Base-by-base conservation (phyloP, 306 rosid species). In the Begonia fuchsioides region DNA sequence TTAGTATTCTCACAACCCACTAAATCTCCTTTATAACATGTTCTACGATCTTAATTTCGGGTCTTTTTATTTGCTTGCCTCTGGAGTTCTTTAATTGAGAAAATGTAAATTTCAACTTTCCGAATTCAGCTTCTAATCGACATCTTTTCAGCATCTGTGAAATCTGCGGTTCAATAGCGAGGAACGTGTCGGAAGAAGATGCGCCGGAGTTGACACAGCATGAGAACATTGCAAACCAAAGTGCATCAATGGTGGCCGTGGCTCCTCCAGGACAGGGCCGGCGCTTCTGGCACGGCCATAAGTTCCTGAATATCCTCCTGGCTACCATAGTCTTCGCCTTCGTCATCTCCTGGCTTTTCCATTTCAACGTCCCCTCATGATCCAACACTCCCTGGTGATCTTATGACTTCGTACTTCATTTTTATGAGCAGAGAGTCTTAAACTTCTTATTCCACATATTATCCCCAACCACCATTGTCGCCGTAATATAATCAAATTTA, bases 251-350 rank as follows among this genome's bases (percentile, higher is more conserved):
- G n/a, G 65, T 32, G 10, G 58, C 68, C 8, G 60, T 68, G 48
- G 53, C 76, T 8, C 57, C 67, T 26, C 17, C 76, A 0, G 52
- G 70, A 12, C 87, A 77, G 58, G 66, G 52, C 59, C 70, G 68
- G 43, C 72, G 48, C 66, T 87, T 82, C 74, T 87, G 96, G 96
- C 87, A 83, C 61, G 94, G 96, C 12, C 94, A 79, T 52, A 76
- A 87, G 35, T 87, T 87, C 73, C 66, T 82, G 47, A 87, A 87
- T 56, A 77, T 87, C 59, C 68, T 82, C 51, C 84, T 82, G 38
- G 96, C 96, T 3, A 79, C 84, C 64, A 82, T 87, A 92, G 94
- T 87, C 3, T 87, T 87, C 52, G 94, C 96, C 39, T 87, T 87
- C 49, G 84, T 82, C 54, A 87, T 82, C 57, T 87, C 96, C 4